Base-by-base conservation (phyloP, 805 yeast genomes). In the Yamadazyma olivae region DNA sequence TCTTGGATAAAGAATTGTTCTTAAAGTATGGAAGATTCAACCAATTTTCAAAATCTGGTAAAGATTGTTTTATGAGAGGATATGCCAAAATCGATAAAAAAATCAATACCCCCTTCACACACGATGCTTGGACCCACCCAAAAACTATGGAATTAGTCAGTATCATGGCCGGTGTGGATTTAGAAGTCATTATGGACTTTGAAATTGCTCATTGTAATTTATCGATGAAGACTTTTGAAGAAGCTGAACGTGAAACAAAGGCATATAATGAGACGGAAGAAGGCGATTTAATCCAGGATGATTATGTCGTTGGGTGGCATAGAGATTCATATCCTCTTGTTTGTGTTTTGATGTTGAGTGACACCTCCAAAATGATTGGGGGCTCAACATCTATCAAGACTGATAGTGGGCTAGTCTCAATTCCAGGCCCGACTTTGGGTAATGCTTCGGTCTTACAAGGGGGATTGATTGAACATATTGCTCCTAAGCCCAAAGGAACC, bases 261-360 rank as follows among this genome's bases (percentile, higher is more conserved):
- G 24, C 17, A 4, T 21, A 15, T 10, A 39, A 54, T 9, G 26
- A 41, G 3, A 36, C 17, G 14, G 32, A 36, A 12, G 26, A 43
- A 35, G 50, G 45, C 2, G 50, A 54, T 15, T 77, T 77, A 8
- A n/a, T n/a, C n/a, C n/a, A n/a, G n/a, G 50, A 46, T 3, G 50
- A 54, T 14, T 81, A 78, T 16, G 67, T 77, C 27, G 80, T 77
- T 23, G 75, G 76, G 19, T 78, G 84, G 84, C 83, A 78, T 59
- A 53, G 61, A 36, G 84, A 78, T 50, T 69, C 79, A 12, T 77
- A 75, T 38, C 83, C 82, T 12, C 76, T 75, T 50, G 83, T 77
- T 14, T 78, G 82, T 55, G 83, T 78, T 12, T 61, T 77, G 41
- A 78, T 78, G 84, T 50, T 78, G 30, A 70, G 77, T 20, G 82